Evolutionary conservation across 192 early-diverging fungal genomes (phyloP), one percentile per base, ranked within the genome.

Genomic region (Dissophora ornata): DNA sequence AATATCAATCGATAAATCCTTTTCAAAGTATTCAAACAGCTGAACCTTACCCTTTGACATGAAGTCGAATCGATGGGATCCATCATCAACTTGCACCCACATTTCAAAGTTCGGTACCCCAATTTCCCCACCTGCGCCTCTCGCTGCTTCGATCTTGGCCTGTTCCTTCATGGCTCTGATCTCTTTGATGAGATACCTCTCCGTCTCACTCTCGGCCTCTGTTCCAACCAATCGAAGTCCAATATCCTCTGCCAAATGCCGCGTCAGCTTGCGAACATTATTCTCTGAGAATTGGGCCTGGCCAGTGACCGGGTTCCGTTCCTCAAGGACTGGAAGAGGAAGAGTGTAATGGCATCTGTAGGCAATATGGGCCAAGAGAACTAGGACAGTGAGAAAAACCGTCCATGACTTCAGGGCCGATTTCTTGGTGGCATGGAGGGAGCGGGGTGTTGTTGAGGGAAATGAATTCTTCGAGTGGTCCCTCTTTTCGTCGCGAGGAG

Each of bases 21-120:
- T n/a, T n/a, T n/a, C n/a, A n/a, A n/a, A n/a, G n/a, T n/a, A n/a
- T n/a, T n/a, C n/a, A n/a, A n/a, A n/a, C n/a, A n/a, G n/a, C n/a
- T n/a, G n/a, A n/a, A n/a, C n/a, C n/a, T 38, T 82, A 85, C 86
- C 82, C 62, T 89, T 73, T 46, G 83, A 82, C 89, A 92, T 89
- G 42, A 92, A 82, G 62, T 90, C 88, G 80, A 92, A 92, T n/a
- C 81, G 80, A 65, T 92, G 90, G 5, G 80, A 84, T 36, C 90
- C 89, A 75, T 84, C 71, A 15, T 79, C 84, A 5, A 77, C 66
- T 75, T 92, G 87, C 1, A 87, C 79, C 74, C 86, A 83, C 22
- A 87, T 79, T 15, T 89, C 87, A 59, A 84, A 80, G n/a, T 79
- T 79, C 3, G 82, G 85, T n/a, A 45, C 9, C 9, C 44, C 44